phyloP scores from a whole-genome alignment of 768 basidiomycete species.

The Rhodosporidiobolus sp. region DNA sequence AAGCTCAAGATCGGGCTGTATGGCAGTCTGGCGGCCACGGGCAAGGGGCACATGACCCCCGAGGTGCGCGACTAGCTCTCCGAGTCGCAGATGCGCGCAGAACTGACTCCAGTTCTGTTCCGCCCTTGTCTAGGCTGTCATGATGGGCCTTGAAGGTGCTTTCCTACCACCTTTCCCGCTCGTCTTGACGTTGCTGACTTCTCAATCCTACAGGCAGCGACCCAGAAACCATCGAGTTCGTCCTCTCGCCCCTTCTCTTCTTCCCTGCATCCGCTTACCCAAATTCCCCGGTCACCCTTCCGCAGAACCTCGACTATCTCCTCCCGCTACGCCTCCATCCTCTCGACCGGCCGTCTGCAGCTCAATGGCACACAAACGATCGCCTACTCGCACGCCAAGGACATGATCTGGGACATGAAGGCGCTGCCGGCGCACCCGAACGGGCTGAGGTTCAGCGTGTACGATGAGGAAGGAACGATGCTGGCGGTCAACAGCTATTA shows the following conservation, averaged over 20 bases:
- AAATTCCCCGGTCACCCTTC: slow-evolving; percentile 47
- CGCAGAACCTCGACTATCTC: slow-evolving; percentile 20
- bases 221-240: slow-evolving; percentile 85
- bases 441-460: slow-evolving; percentile 88
- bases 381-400: slow-evolving; percentile 77
- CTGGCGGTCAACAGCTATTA: slow-evolving; percentile 87
- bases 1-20: slow-evolving; percentile 86
- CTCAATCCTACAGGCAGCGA: too few species aligned
- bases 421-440: slow-evolving; percentile 72
- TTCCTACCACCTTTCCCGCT: too few species aligned
- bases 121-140: slow-evolving; percentile 19
- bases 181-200: too few species aligned
- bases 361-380: slow-evolving; percentile 75
- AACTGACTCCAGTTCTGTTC: too few species aligned
- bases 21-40: slow-evolving; percentile 90
- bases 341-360: slow-evolving; percentile 62
- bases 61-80: slow-evolving; percentile 41
- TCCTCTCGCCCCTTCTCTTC: too few species aligned
- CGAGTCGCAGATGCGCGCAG: background rate
- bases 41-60: slow-evolving; percentile 52
- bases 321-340: slow-evolving; percentile 54
- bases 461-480: slow-evolving; percentile 73
- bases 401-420: slow-evolving; percentile 88
- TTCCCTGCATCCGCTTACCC: too few species aligned
- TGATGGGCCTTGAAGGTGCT: slow-evolving; percentile 43